phyloP scores from a whole-genome alignment of 345 rosid species.

The Brassica nigra region DNA sequence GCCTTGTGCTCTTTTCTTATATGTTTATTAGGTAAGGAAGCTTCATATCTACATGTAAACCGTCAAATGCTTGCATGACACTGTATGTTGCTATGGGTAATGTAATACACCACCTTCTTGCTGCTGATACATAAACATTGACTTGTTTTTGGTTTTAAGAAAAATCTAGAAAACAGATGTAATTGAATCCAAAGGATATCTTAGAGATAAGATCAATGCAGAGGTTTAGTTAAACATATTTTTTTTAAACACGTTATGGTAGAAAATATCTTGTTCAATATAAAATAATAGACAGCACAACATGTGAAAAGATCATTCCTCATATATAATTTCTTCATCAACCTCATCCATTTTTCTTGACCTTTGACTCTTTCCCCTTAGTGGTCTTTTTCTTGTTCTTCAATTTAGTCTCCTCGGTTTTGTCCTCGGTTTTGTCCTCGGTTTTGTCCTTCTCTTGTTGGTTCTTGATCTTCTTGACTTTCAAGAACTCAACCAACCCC shows the following conservation, averaged over 20 bases:
- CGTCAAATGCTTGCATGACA: constrained; percentile 17
- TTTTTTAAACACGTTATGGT: not conserved
- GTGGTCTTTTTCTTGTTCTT: constrained; percentile 2
- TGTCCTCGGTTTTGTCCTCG: constrained; percentile 17
- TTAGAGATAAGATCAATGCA: not conserved
- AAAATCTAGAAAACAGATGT: not conserved
- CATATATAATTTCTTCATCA: constrained; percentile 40
- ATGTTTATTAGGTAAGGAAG: constrained; percentile 4
- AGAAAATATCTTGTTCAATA: not conserved
- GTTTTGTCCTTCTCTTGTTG: constrained; percentile 28
- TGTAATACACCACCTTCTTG: constrained; percentile 12
- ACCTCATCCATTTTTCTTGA: constrained; percentile 37
- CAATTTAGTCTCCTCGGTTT: constrained; percentile 6
- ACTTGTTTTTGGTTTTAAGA: not conserved
- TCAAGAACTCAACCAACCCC: constrained; percentile 42
- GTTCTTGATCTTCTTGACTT: constrained; percentile 32
- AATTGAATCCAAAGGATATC: not conserved
- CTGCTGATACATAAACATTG: constrained; percentile 1
- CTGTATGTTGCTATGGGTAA: constrained; percentile 17
- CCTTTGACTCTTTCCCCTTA: not conserved
- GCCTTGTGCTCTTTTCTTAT: constrained; percentile 12
- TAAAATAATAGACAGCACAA: not conserved
- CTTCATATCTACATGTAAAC: constrained; percentile 12
- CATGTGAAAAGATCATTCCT: constrained; percentile 38
- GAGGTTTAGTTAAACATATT: not conserved